phyloP scores from a whole-genome alignment of 768 basidiomycete species.

The Royoungia palumana region DNA sequence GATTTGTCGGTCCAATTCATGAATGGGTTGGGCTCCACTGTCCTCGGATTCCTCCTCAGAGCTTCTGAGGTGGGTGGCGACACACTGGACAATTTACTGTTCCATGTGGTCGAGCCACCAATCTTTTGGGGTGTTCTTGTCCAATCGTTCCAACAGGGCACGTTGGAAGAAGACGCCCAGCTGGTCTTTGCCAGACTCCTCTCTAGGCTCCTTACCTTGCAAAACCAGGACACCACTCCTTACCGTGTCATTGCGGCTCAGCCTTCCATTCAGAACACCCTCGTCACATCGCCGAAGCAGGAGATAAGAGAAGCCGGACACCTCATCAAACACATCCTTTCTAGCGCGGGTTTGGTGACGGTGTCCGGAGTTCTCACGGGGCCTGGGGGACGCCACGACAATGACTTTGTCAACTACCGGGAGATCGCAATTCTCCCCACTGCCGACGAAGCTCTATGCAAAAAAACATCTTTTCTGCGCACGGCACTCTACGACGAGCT shows the following conservation, averaged over 20 bases:
- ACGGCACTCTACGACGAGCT: conserved; percentile 26
- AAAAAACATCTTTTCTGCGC: conserved; percentile 48
- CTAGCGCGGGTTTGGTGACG: conserved; percentile 17
- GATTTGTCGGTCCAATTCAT: conserved; percentile 39
- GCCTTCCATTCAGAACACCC: conserved; percentile 20
- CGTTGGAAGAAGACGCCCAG: conserved; percentile 35
- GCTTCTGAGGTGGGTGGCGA: conserved; percentile 41
- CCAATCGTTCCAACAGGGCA: conserved; percentile 30
- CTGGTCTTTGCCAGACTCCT: conserved; percentile 46
- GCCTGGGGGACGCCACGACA: conserved; percentile 69
- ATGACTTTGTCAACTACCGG: conserved; percentile 58
- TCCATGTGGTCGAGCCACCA: conserved; percentile 45
- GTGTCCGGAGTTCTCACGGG: conserved; percentile 16
- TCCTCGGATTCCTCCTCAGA: conserved; percentile 40
- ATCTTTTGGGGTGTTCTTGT: conserved; percentile 45
- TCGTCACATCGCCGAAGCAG: conserved; percentile 21
- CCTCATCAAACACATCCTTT: conserved; percentile 40
- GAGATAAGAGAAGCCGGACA: conserved; percentile 33
- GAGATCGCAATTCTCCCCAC: conserved; percentile 61
- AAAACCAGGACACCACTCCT: conserved; percentile 28
- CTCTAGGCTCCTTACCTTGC: conserved; percentile 42
- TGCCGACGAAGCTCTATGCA: conserved; percentile 50
- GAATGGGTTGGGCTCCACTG: conserved; percentile 37
- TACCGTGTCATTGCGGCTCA: conserved; percentile 40
- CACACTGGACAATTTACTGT: conserved; percentile 39